phyloP scores from a whole-genome alignment of 805 yeast species.

The Nakazawaea laoshanensis region DNA sequence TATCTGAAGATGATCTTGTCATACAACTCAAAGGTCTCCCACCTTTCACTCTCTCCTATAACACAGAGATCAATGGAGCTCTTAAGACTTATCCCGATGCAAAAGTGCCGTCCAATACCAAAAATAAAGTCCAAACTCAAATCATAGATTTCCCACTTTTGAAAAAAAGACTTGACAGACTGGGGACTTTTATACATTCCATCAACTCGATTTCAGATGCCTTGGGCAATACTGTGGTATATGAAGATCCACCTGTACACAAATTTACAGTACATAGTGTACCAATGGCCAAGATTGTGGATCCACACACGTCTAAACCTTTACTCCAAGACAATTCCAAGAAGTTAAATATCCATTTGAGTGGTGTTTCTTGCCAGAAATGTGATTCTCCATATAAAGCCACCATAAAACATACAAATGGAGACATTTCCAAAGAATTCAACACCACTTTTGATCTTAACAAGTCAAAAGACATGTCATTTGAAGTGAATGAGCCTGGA shows the following conservation, averaged over 20 bases:
- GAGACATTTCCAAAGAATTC: conserved; percentile 16
- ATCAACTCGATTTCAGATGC: conserved; percentile 58
- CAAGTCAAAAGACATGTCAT: conserved; percentile 18
- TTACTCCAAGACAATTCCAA: conserved; percentile 23
- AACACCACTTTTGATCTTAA: conserved; percentile 20
- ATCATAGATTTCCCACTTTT: conserved; percentile 42
- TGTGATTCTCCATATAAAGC: conserved; percentile 42
- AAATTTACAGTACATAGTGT: conserved; percentile 45
- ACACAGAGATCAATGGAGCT: conserved; percentile 31
- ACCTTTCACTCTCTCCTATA: conserved; percentile 57
- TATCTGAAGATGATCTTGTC: conserved; percentile 25
- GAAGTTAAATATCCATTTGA: conserved; percentile 18
- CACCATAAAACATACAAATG: conserved; percentile 20
- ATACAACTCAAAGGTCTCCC: conserved; percentile 67
- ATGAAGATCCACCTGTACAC: conserved; percentile 25
- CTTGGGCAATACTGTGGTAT: conserved; percentile 50
- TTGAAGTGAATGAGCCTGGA: conserved; percentile 53
- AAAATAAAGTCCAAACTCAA: background rate
- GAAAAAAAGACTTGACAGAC: conserved; percentile 17
- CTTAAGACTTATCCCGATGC: conserved; percentile 32
- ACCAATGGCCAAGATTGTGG: conserved; percentile 41
- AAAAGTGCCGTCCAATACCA: conserved; percentile 5
- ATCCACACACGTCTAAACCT: conserved; percentile 20
- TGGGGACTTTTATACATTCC: conserved; percentile 49
- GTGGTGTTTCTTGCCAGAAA: conserved; percentile 16